Evolutionary conservation across 352 stramenopile species (phyloP), one percentile per base, ranked within the genome.

Genomic region (Globisporangium cederbergense): DNA sequence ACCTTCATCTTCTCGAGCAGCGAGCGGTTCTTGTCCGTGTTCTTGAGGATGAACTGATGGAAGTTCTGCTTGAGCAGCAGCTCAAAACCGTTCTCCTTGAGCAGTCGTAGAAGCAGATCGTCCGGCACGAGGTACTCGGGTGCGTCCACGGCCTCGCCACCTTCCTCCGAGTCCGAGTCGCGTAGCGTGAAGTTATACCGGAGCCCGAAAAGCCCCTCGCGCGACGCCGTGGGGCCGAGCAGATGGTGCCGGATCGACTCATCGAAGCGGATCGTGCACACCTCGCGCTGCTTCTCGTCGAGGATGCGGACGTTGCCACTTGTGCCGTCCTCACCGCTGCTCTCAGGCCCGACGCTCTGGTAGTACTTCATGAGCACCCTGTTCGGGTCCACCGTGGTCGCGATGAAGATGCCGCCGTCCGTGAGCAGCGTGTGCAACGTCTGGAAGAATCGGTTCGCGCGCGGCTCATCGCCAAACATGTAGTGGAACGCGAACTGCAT

Each of bases 401-500:
- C 93, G 52, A 99, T 97, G 57, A 99, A 89, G 60, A 97, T 89
- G 10, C 96, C 97, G 43, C 96, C 96, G 67, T 97, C 83, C 28
- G 87, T 79, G 28, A 99, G 78, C 53, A 98, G 71, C 43, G 89
- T 74, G 61, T 93, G 92, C 7, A 99, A 87, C 43, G 96, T 98
- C 45, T 86, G 77, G 70, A 99, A 98, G 68, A 99, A 99, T 22
- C 86, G 77, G 38, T 77, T 74, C 2, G 97, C 96, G 18, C 96
- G 85, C 66, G 94, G 74, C 38, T 89, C 79, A 16, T 97, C 95
- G 36, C 92, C 88, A 84, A 99, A 99, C 97, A 99, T 99, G 85
- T 99, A 99, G 77, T 99, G 97, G 68, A 99, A 98, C 13, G 97
- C 97, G 77, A 99, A 99, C 81, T 99, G 97, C 72, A 99, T 98